phyloP scores from a whole-genome alignment of 768 basidiomycete genomes.

The Flagelloscypha sp. region DNA sequence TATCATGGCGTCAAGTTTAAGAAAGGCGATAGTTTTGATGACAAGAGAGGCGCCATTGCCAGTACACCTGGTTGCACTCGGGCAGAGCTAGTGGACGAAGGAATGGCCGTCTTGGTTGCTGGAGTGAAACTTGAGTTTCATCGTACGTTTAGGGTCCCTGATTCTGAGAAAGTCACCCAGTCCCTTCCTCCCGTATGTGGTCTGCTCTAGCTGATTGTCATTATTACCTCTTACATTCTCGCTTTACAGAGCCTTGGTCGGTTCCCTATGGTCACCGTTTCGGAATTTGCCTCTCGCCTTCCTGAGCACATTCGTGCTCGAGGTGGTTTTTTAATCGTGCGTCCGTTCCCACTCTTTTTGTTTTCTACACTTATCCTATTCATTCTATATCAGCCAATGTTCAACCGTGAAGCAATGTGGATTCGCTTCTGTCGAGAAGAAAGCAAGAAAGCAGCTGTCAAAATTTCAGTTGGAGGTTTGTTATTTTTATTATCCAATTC shows the following conservation, averaged over 20 bases:
- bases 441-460: constrained; percentile 7
- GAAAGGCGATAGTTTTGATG: too few relatives aligned
- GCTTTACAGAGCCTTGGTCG: constrained; percentile 9
- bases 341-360: not conserved
- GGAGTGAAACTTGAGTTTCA: constrained; percentile 8
- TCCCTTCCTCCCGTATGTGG: too few relatives aligned
- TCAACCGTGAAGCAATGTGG: constrained; percentile 11
- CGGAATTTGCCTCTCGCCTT: constrained; percentile 5
- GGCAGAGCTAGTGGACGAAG: not conserved
- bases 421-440: constrained; percentile 4
- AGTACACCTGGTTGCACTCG: constrained; percentile 9
- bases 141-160: constrained; percentile 13
- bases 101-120: not conserved
- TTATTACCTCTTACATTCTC: too few relatives aligned
- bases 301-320: constrained; percentile 7
- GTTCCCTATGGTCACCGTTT: constrained; percentile 9
- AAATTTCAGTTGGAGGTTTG: constrained; percentile 11
- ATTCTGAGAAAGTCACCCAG: too few relatives aligned
- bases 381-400: constrained; percentile 13
- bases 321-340: constrained; percentile 11
- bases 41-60: too few relatives aligned
- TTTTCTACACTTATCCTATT: not conserved
- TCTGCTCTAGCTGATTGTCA: too few relatives aligned
- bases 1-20: constrained; percentile 12
- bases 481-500: too few relatives aligned